Conservation (phyloP, 305 asterid genomes). For the Lippia alba region DNA sequence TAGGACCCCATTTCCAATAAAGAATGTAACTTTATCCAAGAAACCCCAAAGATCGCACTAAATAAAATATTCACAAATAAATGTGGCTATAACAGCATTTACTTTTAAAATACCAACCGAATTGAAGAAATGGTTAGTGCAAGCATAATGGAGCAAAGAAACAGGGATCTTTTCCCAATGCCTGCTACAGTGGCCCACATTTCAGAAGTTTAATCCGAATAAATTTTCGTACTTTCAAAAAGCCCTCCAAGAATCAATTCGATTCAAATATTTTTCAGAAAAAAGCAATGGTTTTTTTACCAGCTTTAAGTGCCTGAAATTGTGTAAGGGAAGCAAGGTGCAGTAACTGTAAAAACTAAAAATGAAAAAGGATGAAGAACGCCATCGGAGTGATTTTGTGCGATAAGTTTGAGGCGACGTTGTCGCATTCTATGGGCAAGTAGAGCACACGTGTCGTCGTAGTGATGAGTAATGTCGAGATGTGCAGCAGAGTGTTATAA, state of each 20-base stretch:
- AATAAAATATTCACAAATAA: slow-evolving; percentile 4
- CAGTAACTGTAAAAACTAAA: not conserved
- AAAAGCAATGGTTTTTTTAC: not conserved
- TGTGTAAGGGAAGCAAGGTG: not conserved
- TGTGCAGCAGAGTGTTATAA: slow-evolving; percentile 30
- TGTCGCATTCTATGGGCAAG: slow-evolving; percentile 13
- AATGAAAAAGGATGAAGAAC: not conserved
- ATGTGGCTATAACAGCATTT: slow-evolving; percentile 19
- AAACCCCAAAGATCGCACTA: slow-evolving; percentile 25
- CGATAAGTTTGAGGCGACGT: not conserved
- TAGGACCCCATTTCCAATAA: slow-evolving; percentile 46
- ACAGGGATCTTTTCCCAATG: slow-evolving; percentile 33
- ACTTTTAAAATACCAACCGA: slow-evolving; percentile 29
- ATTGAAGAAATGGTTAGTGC: slow-evolving; percentile 35
- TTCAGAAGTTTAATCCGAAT: slow-evolving; percentile 30
- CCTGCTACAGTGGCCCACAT: slow-evolving; percentile 52
- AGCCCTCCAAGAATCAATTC: slow-evolving; percentile 44
- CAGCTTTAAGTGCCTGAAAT: slow-evolving; percentile 18
- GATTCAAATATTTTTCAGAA: slow-evolving; percentile 21
- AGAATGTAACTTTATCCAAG: slow-evolving; percentile 45
- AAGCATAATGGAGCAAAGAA: slow-evolving; percentile 35
- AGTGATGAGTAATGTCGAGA: slow-evolving; percentile 33
- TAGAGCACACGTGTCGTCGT: slow-evolving; percentile 46
- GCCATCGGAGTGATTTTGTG: slow-evolving; percentile 23
- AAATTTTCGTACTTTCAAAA: slow-evolving; percentile 32